Evolutionary conservation across 1,284 basidiomycete genomes (phyloP).

Genomic region (Trichosporon sp.): DNA sequence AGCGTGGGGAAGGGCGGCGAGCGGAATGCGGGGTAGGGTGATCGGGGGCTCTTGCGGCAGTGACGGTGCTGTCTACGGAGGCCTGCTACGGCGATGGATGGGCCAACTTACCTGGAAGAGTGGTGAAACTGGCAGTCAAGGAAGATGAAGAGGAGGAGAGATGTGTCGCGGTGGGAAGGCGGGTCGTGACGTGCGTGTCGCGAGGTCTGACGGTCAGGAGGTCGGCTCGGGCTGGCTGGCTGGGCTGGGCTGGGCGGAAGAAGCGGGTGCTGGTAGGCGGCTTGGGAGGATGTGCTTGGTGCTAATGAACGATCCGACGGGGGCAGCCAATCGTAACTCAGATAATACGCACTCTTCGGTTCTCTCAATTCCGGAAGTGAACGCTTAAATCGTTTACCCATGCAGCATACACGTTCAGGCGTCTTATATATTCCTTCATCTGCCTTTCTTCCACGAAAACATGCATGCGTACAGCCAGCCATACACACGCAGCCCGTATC

Average conservation of each 20-base stretch:
- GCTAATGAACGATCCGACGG: not conserved
- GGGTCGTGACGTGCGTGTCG: constrained; percentile 13
- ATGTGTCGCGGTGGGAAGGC: constrained; percentile 12
- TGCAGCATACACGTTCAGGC: constrained; percentile 13
- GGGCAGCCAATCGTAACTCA: constrained; percentile 5
- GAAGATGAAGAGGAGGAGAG: constrained; percentile 10
- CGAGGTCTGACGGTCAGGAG: constrained; percentile 1
- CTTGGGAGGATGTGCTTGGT: constrained; percentile 7
- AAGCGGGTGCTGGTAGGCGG: not conserved
- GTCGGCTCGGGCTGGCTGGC: not conserved
- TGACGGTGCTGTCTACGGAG: not conserved
- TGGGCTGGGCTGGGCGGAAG: not conserved
- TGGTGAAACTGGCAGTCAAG: not conserved
- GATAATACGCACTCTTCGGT: constrained; percentile 19
- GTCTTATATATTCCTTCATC: constrained; percentile 7
- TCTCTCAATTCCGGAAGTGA: constrained; percentile 18
- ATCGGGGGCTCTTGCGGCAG: not conserved
- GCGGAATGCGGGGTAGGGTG: constrained; percentile 19
- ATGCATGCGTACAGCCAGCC: not conserved
- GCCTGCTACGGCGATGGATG: not conserved
- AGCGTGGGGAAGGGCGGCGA: not conserved
- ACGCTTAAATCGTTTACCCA: constrained; percentile 20
- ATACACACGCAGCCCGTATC: not conserved
- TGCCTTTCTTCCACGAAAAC: not conserved
- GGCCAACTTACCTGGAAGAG: constrained; percentile 9